Evolutionary conservation across 2,329 filamentous ascomycete genomes (phyloP).

Genomic region (Colletotrichum spaethianum): DNA sequence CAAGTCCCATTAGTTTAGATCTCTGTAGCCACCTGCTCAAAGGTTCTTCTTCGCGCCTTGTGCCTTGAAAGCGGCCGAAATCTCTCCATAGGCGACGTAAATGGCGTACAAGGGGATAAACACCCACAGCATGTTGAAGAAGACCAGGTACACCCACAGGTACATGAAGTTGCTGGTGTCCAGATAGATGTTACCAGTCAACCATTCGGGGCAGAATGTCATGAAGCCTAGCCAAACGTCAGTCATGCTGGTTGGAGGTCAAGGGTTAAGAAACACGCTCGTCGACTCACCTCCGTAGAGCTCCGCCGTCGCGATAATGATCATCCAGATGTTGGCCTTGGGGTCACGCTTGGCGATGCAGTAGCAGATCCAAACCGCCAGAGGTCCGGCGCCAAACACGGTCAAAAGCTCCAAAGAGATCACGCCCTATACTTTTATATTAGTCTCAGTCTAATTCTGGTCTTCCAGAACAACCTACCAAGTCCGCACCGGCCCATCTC

Average conservation of each 20-base stretch:
- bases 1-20: neutral
- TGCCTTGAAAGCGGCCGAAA: slow-evolving; percentile 66
- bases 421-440: slow-evolving; percentile 59
- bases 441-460: neutral
- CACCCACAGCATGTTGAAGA: slow-evolving; percentile 80
- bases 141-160: slow-evolving; percentile 76
- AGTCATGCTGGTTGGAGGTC: neutral
- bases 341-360: slow-evolving; percentile 69
- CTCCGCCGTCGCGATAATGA: slow-evolving; percentile 76
- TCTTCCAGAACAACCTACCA: slow-evolving; percentile 55
- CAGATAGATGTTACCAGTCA: slow-evolving; percentile 73
- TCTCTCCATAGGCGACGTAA: slow-evolving; percentile 68
- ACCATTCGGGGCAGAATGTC: slow-evolving; percentile 80
- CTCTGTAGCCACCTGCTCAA: slow-evolving; percentile 27
- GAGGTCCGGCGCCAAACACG: slow-evolving; percentile 72
- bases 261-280: too few relatives aligned
- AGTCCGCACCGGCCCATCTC: slow-evolving; percentile 74
- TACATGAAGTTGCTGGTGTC: slow-evolving; percentile 79
- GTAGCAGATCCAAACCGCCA: slow-evolving; percentile 73
- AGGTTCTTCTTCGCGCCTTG: slow-evolving; percentile 50
- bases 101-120: slow-evolving; percentile 73
- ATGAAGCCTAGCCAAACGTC: slow-evolving; percentile 68
- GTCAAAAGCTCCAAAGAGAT: slow-evolving; percentile 77
- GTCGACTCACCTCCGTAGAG: slow-evolving; percentile 70
- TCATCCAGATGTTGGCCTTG: slow-evolving; percentile 73